Base-by-base conservation (phyloP, 2,329 filamentous ascomycete species). In the Talaromyces sp. region DNA sequence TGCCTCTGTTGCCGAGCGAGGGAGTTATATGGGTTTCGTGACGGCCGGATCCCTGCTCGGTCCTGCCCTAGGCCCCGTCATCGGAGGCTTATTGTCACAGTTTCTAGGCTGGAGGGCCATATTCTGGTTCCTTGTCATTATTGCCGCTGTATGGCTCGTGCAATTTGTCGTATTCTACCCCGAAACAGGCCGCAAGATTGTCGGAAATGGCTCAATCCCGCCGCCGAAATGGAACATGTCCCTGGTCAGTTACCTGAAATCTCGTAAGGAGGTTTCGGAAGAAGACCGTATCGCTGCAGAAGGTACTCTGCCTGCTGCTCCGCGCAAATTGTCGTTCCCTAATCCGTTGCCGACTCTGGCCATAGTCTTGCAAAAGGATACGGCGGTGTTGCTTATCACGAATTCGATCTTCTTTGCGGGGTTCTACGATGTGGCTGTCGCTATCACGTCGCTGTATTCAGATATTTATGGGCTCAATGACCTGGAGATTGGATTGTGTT, bases 91-190 rank as follows among this genome's bases (percentile, higher is more conserved):
- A 9, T 64, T 77, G 9, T 67, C 70, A 6, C 68, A 74, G 56
- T 78, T 72, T 60, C 70, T 79, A 6, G 74, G 75, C 4, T 79
- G 76, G 76, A 67, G 70, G 40, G 70, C 72, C 9, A 76, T 78
- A 16, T 78, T 82, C 66, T 81, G 79, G 78, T 81, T 81, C 63
- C 72, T 85, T 4, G 72, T 79, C 33, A 82, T 84, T 21, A 73
- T 81, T 57, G 71, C 77, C 0, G 78, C 73, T 0, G 69, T 69
- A 1, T 78, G 75, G 59, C 67, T 78, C 28, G 37, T 75, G 1
- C 69, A 75, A 2, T 74, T 79, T 39, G 59, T 76, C 2, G 44
- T 70, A 8, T 71, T 74, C 66, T 72, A 77, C 52, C 76, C 75
- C 7, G 76, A 78, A 60, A 78, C 76, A 31, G 68, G 67, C 42